Conservation (phyloP, 2,329 filamentous ascomycete genomes). For the Sordariomycetes sp. region DNA sequence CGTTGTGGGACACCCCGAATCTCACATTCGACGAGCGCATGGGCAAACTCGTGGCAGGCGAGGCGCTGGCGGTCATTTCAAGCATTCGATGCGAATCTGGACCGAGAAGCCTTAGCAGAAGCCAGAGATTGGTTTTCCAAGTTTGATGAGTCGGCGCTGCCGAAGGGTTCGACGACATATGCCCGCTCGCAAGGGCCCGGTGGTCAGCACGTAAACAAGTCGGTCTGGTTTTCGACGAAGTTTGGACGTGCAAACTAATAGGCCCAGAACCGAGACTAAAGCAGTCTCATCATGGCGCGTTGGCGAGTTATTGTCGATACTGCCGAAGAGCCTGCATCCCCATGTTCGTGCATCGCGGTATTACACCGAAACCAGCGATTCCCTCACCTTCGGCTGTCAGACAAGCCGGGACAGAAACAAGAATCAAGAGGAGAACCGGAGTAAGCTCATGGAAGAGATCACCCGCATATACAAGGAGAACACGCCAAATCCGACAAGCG, state of each 20-base stretch:
- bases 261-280: slow-evolving; percentile 48
- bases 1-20: too few species aligned
- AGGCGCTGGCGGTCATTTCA: too few species aligned
- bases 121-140: slow-evolving; percentile 41
- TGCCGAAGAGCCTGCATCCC: slow-evolving; percentile 38
- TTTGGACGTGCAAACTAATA: slow-evolving; percentile 20
- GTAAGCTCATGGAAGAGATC: slow-evolving; percentile 39
- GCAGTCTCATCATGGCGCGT: slow-evolving; percentile 45
- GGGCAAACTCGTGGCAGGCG: too few species aligned
- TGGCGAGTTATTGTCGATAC: slow-evolving; percentile 29
- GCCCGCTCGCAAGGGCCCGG: slow-evolving; percentile 52
- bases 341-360: slow-evolving; percentile 43
- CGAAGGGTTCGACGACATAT: slow-evolving; percentile 42
- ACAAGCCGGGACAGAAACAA: slow-evolving; percentile 39
- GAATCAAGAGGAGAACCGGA: slow-evolving; percentile 43
- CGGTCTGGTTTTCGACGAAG: slow-evolving; percentile 37
- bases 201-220: slow-evolving; percentile 57
- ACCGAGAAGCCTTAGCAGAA: slow-evolving; percentile 38
- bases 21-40: too few species aligned
- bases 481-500: slow-evolving; percentile 36
- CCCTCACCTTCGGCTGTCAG: slow-evolving; percentile 46
- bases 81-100: slow-evolving; percentile 39
- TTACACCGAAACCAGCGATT: slow-evolving; percentile 41
- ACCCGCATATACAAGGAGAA: slow-evolving; percentile 33
- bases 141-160: slow-evolving; percentile 33